Evolutionary conservation across 495 filamentous ascomycete species (phyloP), one percentile per base, ranked within the genome.

Genomic region (Amorphotheca resinae): DNA sequence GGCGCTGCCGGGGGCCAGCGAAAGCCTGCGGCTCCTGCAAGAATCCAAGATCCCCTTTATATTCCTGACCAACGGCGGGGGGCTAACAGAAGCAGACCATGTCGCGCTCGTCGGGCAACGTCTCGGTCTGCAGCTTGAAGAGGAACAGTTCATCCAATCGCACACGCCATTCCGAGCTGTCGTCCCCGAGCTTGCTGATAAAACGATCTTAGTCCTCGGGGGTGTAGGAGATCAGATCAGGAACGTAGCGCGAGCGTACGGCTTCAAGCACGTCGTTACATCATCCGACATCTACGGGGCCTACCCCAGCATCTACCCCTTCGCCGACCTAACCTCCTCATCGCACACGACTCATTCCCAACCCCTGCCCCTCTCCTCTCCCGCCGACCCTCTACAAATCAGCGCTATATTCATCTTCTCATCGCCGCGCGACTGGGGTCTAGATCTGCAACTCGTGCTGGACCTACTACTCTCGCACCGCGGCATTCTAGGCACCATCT

Each of bases 351-450:
- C 59, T 11, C 76, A 78, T 41, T 68, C 22, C 9, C 5, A 17
- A 12, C 22, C 21, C 5, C 38, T 40, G 6, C 23, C 38, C 4
- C 11, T 12, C 8, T 4, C 9, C 4, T 15, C 16, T 12, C 21
- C 38, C 23, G 33, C 14, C 5, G 25, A 17, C 4, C 20, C n/a
- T 6, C 14, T 53, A 20, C 81, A 84, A 48, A 75, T 95, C 51
- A 80, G 84, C 55, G 86, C 87, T 14, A 74, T 98, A 36, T 77
- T 95, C 56, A 78, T 95, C 23, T 93, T 80, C 66, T 85, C 89
- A 59, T 86, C 93, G 60, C 84, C 91, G 9, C 74, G 91, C 20
- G 89, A 95, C 67, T 95, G 89, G 88, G 87, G 76, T 6, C 69
- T 91, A n/a, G 45, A 52, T 59, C 73, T 74, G 4, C 83, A 88